A percentile compares a stretch with the other conserved stretches of the same genome.
Conservation (phyloP, 345 rosid species). For the Arabidopsis suecica region DNA sequence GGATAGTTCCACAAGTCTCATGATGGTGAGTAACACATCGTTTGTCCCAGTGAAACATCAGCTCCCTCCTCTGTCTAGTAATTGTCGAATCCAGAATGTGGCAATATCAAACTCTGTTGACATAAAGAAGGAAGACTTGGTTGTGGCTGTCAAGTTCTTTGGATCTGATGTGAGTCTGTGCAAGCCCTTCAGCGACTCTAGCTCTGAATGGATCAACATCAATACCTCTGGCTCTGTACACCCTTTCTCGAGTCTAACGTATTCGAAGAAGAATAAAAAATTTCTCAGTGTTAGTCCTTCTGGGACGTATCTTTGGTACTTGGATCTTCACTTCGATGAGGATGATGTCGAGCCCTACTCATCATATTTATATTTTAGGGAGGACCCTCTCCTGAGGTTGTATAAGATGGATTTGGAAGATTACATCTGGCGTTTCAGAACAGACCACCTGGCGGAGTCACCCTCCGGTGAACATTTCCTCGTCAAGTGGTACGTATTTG, state of each 20-base stretch:
- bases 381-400: neutral
- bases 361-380: neutral
- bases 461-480: constrained; percentile 19
- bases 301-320: neutral
- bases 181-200: constrained; percentile 9
- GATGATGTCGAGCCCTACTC: neutral
- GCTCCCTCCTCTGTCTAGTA: neutral
- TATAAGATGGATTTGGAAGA: neutral
- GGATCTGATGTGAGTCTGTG: constrained; percentile 6
- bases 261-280: constrained; percentile 1
- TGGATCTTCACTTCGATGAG: neutral
- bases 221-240: neutral
- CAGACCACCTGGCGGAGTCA: neutral
- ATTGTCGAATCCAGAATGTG: constrained; percentile 16
- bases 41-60: neutral
- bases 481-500: neutral
- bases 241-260: constrained; percentile 16
- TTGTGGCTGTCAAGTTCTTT: constrained; percentile 13
- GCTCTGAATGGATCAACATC: constrained; percentile 6
- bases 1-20: neutral
- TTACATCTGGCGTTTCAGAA: neutral
- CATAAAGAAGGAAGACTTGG: neutral
- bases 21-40: neutral
- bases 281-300: constrained; percentile 6
- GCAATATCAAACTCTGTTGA: neutral